phyloP scores from a whole-genome alignment of 208 protist genomes.

The Vickermania spadyakhi region DNA sequence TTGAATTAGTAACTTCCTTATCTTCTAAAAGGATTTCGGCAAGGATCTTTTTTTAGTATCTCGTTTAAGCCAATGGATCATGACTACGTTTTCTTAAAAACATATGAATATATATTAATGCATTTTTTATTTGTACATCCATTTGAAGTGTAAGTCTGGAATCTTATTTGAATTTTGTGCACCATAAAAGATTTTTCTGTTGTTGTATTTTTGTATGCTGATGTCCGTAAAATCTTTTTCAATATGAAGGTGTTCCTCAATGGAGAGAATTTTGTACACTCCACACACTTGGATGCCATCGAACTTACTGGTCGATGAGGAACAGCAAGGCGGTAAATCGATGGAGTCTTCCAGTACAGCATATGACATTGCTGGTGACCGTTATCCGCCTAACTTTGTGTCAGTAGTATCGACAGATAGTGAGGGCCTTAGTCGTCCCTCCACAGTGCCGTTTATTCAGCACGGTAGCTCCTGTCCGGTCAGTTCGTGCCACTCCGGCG shows the following conservation, averaged over 20 bases:
- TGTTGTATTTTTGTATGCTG: not conserved
- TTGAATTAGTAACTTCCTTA: conserved; percentile 48
- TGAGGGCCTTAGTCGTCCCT: not conserved
- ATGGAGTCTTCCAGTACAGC: not conserved
- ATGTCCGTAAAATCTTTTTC: not conserved
- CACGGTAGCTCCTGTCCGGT: not conserved
- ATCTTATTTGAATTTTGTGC: conserved; percentile 7
- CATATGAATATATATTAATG: not conserved
- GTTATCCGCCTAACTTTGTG: not conserved
- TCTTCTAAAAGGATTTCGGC: too few species aligned
- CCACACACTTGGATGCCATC: not conserved
- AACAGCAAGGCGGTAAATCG: not conserved
- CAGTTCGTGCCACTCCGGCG: not conserved
- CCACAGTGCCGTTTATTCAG: not conserved
- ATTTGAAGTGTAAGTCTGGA: not conserved
- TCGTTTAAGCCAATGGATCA: too few species aligned
- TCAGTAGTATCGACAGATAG: not conserved
- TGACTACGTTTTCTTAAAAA: not conserved
- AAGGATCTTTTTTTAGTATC: too few species aligned
- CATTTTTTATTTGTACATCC: not conserved
- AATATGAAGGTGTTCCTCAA: not conserved
- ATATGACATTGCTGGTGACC: not conserved
- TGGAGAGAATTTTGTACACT: not conserved
- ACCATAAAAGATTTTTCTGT: not conserved
- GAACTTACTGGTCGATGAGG: not conserved